Conservation (phyloP, 192 early-diverging fungal species). For the Mortierella hygrophila region DNA sequence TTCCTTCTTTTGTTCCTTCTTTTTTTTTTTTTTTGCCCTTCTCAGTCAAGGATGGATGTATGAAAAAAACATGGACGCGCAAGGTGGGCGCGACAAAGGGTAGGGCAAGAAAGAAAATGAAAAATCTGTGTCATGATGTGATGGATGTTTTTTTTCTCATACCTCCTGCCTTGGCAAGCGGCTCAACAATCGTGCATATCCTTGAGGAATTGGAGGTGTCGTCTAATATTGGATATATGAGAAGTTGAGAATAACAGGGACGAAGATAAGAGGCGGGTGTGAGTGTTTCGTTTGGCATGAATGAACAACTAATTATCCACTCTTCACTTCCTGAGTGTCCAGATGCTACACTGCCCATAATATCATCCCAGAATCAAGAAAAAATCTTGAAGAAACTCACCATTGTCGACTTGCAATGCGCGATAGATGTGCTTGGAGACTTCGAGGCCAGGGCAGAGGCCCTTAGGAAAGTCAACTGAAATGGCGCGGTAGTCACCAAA, state of each 20-base stretch:
- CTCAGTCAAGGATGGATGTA: not conserved
- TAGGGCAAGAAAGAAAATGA: not conserved
- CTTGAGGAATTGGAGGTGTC: slow-evolving; percentile 47
- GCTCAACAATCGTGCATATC: slow-evolving; percentile 54
- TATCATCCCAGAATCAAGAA: too few relatives aligned
- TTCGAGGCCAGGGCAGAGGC: slow-evolving; percentile 41
- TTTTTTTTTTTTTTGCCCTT: not conserved
- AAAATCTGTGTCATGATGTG: not conserved
- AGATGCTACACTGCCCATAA: not conserved
- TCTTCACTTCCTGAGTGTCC: not conserved
- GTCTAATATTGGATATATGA: slow-evolving; percentile 14
- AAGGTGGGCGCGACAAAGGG: not conserved
- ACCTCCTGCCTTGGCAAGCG: slow-evolving; percentile 56
- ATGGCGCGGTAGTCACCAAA: slow-evolving; percentile 70
- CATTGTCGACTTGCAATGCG: slow-evolving; percentile 53
- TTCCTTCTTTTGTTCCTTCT: not conserved
- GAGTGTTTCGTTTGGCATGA: too few relatives aligned
- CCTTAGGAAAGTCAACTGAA: slow-evolving; percentile 62
- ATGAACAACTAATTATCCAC: too few relatives aligned
- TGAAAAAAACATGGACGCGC: not conserved
- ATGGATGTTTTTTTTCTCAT: not conserved
- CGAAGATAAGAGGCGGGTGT: too few relatives aligned
- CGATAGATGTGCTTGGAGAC: slow-evolving; percentile 44
- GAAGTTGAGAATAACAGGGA: too few relatives aligned
- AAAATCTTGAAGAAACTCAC: not conserved